phyloP scores from a whole-genome alignment of 805 yeast genomes.

The Isabelozyma heimii region DNA sequence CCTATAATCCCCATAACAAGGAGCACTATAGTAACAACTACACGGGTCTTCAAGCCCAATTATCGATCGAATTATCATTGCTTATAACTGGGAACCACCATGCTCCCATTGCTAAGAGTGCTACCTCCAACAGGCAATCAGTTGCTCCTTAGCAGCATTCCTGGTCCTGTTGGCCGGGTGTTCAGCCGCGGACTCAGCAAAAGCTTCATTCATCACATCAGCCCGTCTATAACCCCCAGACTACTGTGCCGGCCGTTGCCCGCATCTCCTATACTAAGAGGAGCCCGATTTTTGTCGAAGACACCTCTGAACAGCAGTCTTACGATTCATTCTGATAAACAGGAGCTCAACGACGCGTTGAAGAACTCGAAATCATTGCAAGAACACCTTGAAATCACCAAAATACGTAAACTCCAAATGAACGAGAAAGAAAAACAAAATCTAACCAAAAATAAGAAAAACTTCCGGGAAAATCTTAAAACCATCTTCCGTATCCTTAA shows the following conservation, averaged over 20 bases:
- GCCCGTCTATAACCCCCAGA: not conserved
- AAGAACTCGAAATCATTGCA: slow-evolving; percentile 14
- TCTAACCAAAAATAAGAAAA: slow-evolving; percentile 19
- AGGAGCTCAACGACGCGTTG: not conserved
- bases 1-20: too few relatives aligned
- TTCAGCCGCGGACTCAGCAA: too few relatives aligned
- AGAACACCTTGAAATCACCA: slow-evolving; percentile 27
- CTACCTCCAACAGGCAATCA: too few relatives aligned
- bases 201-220: too few relatives aligned
- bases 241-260: not conserved
- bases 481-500: slow-evolving; percentile 37
- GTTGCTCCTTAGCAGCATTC: too few relatives aligned
- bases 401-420: slow-evolving; percentile 18
- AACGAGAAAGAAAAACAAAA: slow-evolving; percentile 29
- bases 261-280: not conserved
- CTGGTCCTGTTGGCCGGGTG: too few relatives aligned
- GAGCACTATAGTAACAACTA: too few relatives aligned
- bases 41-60: too few relatives aligned
- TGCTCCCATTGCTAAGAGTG: too few relatives aligned
- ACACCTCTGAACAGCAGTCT: not conserved
- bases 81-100: too few relatives aligned
- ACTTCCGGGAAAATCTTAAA: slow-evolving; percentile 29
- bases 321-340: not conserved
- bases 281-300: not conserved
- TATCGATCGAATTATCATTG: too few relatives aligned